A percentile compares a stretch with the other conserved stretches of the same genome.
Evolutionary conservation across 2,329 filamentous ascomycete genomes (phyloP).

Genomic region (Fusarium nelsonii): DNA sequence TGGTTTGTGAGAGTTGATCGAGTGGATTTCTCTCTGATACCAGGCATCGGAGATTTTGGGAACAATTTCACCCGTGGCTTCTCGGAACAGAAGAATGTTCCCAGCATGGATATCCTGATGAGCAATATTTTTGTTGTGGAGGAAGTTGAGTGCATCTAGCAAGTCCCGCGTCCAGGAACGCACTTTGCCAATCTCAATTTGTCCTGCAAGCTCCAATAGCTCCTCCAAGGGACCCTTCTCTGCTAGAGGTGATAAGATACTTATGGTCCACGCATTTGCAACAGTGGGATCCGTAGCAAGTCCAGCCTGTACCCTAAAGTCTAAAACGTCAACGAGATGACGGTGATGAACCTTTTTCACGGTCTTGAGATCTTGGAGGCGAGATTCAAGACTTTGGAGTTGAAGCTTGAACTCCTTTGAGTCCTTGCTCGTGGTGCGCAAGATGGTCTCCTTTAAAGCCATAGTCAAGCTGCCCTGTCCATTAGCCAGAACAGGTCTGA

Average conservation of each 20-base stretch:
- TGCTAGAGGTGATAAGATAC: conserved; percentile 79
- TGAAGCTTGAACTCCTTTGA: conserved; percentile 77
- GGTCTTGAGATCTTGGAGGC: conserved; percentile 79
- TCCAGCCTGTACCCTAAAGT: conserved; percentile 80
- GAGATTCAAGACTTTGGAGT: conserved; percentile 79
- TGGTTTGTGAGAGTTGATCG: conserved; percentile 66
- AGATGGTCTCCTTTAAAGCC: conserved; percentile 77
- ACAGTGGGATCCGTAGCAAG: conserved; percentile 55
- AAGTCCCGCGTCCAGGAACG: conserved; percentile 93
- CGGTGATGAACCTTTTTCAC: conserved; percentile 80
- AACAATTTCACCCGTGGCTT: conserved; percentile 74
- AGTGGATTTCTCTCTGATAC: conserved; percentile 76
- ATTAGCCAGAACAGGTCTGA: conserved; percentile 73
- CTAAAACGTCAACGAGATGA: conserved; percentile 82
- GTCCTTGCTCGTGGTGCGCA: conserved; percentile 70
- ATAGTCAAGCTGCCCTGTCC: conserved; percentile 71
- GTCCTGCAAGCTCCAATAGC: conserved; percentile 81
- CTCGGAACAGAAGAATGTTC: conserved; percentile 83
- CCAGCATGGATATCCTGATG: conserved; percentile 85
- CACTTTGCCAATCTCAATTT: conserved; percentile 78
- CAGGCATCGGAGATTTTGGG: conserved; percentile 81
- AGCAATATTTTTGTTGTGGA: conserved; percentile 85
- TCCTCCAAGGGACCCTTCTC: conserved; percentile 87
- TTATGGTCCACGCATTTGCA: conserved; percentile 74
- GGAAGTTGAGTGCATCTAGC: conserved; percentile 86